These are phyloP conservation scores for Isoetes taiwanensis DNA, from an alignment of 75 land plant genomes.

Conservation along the genomic window DNA sequence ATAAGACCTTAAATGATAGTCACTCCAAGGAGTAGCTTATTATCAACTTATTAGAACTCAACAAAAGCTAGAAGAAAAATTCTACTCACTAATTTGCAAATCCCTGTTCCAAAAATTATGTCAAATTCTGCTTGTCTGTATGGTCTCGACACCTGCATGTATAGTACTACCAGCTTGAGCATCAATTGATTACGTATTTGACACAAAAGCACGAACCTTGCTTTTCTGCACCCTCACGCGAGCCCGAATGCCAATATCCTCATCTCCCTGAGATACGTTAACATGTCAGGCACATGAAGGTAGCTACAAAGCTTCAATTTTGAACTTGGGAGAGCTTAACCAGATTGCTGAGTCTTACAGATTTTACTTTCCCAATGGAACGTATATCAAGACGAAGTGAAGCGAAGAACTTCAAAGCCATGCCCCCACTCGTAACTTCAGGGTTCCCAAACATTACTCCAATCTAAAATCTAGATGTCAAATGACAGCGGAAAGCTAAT, in stretches of 20 bases:
- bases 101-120: conserved; percentile 89
- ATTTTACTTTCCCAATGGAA: conserved; percentile 71
- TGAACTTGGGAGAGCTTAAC: no score
- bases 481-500: background rate
- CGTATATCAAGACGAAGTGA: conserved; percentile 92
- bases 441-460: conserved; percentile 95
- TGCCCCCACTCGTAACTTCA: conserved; percentile 97
- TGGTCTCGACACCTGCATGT: conserved; percentile 82
- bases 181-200: background rate
- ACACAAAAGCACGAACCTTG: conserved; percentile 41
- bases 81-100: conserved; percentile 56
- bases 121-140: conserved; percentile 96
- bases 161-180: background rate
- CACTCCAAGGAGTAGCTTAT: no score
- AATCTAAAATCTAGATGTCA: conserved; percentile 32
- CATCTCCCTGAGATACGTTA: conserved; percentile 51
- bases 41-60: background rate
- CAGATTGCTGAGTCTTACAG: conserved; percentile 41
- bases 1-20: no score
- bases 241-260: conserved; percentile 69
- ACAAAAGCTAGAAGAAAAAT: background rate
- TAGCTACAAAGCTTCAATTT: no score
- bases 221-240: conserved; percentile 95
- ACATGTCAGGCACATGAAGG: background rate
- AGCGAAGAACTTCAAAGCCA: conserved; percentile 93